Conservation (phyloP, 2,329 filamentous ascomycete species). For the Colletotrichum paranaense region DNA sequence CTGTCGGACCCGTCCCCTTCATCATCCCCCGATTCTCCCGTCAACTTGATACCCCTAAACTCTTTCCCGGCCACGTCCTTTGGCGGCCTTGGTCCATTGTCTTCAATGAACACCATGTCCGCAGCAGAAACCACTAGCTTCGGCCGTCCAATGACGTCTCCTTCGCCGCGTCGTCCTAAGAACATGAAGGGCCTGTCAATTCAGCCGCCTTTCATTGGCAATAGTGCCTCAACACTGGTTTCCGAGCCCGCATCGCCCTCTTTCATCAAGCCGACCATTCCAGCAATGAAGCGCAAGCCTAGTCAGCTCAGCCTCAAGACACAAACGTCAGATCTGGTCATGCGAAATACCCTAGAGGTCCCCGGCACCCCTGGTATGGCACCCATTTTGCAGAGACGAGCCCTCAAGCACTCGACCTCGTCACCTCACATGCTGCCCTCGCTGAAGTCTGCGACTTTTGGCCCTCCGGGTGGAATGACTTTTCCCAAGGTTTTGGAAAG, state of each 20-base stretch:
- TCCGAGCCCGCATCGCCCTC: conserved; percentile 78
- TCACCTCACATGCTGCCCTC: conserved; percentile 74
- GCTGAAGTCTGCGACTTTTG: conserved; percentile 69
- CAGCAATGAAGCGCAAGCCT: conserved; percentile 77
- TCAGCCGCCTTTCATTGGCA: conserved; percentile 67
- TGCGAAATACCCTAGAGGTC: conserved; percentile 62
- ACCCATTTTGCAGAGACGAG: conserved; percentile 70
- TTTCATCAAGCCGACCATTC: conserved; percentile 84
- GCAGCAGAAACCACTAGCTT: conserved; percentile 53
- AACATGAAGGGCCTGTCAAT: conserved; percentile 89
- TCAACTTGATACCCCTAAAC: conserved; percentile 77
- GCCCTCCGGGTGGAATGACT: conserved; percentile 71
- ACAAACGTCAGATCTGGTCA: conserved; percentile 66
- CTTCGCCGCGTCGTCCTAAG: conserved; percentile 77
- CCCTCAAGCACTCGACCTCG: conserved; percentile 75
- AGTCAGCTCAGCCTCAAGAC: conserved; percentile 85
- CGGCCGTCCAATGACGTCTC: conserved; percentile 73
- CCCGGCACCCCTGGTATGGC: conserved; percentile 66
- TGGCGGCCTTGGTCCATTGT: conserved; percentile 49
- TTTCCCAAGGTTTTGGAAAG: conserved; percentile 71
- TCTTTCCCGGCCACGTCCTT: conserved; percentile 74
- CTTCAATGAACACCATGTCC: conserved; percentile 59
- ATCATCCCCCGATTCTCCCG: conserved; percentile 90
- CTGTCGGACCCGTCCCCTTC: conserved; percentile 91
- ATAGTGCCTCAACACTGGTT: conserved; percentile 56